Percentiles rank a stretch among this genome's conserved stretches.
phyloP scores from a whole-genome alignment of 176 grass and related monocot genomes.

The Triticum aestivum region IWGSC_CS_RefSeq_v2.1 NC_057797.1:535946522-535947021 shows the following conservation, averaged over 20 bases:
- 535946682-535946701: neutral
- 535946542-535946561: neutral
- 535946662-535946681: neutral
- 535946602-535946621: too few relatives aligned
- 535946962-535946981: neutral
- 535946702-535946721: neutral
- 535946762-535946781: constrained; percentile 1
- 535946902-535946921: constrained; percentile 16
- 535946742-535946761: neutral
- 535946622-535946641: neutral
- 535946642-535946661: neutral
- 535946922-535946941: constrained; percentile 9
- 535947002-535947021: constrained; percentile 3
- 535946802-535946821: constrained; percentile 30
- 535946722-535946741: neutral
- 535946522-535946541: neutral
- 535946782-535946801: neutral
- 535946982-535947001: neutral
- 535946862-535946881: constrained; percentile 31
- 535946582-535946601: neutral
- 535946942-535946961: constrained; percentile 37
- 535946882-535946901: constrained; percentile 3
- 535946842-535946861: constrained; percentile 30
- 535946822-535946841: constrained; percentile 24
- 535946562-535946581: neutral